These are phyloP conservation scores for Apiospora rasikravindrae DNA, from an alignment of 2,329 filamentous ascomycete species.

Conservation along the genomic window DNA sequence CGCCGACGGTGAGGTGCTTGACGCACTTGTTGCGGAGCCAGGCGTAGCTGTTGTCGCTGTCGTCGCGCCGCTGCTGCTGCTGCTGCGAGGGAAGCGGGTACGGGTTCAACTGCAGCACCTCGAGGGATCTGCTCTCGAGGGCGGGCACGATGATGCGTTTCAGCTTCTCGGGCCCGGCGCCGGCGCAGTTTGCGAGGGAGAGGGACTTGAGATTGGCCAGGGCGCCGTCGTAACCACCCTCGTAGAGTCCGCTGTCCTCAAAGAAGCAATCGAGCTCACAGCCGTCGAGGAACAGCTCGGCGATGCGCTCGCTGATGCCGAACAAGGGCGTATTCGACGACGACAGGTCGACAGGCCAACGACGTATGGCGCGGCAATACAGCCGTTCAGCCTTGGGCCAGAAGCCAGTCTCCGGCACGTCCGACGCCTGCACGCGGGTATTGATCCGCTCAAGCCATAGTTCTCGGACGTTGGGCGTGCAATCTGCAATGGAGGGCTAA, in stretches of 20 bases:
- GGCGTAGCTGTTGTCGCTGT: slow-evolving; percentile 49
- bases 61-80: slow-evolving; percentile 25
- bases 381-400: slow-evolving; percentile 25
- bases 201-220: not conserved
- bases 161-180: not conserved
- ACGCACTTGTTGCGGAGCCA: slow-evolving; percentile 35
- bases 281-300: not conserved
- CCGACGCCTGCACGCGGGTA: not conserved
- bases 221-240: not conserved
- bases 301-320: not conserved
- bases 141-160: slow-evolving; percentile 26
- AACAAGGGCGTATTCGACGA: not conserved
- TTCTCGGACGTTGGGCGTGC: slow-evolving; percentile 33
- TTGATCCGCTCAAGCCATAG: slow-evolving; percentile 30
- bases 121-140: slow-evolving; percentile 31
- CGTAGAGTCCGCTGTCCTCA: not conserved
- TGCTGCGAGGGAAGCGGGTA: slow-evolving; percentile 25
- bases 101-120: slow-evolving; percentile 27
- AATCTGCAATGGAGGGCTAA: slow-evolving; percentile 17
- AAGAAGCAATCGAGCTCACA: not conserved
- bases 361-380: slow-evolving; percentile 23
- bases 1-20: slow-evolving; percentile 40
- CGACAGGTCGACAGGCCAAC: too few species aligned
- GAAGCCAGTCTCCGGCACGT: not conserved
- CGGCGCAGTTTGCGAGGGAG: not conserved